phyloP scores from a whole-genome alignment of 352 stramenopile species.

The Phytophthora rubi region DNA sequence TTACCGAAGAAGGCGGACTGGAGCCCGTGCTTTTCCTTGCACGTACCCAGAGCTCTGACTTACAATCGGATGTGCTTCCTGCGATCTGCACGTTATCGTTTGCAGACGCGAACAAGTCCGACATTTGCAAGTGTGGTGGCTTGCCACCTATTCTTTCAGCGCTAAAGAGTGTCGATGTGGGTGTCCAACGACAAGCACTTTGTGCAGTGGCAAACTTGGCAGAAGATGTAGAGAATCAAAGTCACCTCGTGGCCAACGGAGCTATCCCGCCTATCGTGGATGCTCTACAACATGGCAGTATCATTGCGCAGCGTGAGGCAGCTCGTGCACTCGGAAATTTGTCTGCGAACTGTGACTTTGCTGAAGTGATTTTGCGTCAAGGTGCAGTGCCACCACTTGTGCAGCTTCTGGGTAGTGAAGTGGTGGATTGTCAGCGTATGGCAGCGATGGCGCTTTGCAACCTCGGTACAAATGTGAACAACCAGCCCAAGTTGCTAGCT shows the following conservation, averaged over 20 bases:
- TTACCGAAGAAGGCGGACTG: slow-evolving; percentile 95
- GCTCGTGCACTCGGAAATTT: slow-evolving; percentile 94
- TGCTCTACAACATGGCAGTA: slow-evolving; percentile 71
- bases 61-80: slow-evolving; percentile 92
- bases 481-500: slow-evolving; percentile 91
- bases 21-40: slow-evolving; percentile 97
- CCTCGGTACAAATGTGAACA: slow-evolving; percentile 94
- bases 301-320: slow-evolving; percentile 93
- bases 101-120: slow-evolving; percentile 93
- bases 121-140: slow-evolving; percentile 95
- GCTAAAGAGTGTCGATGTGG: slow-evolving; percentile 70
- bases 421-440: slow-evolving; percentile 95
- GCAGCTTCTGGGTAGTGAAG: slow-evolving; percentile 87
- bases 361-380: slow-evolving; percentile 90
- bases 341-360: slow-evolving; percentile 95
- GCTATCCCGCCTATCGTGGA: slow-evolving; percentile 89
- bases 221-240: slow-evolving; percentile 95
- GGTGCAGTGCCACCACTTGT: slow-evolving; percentile 88
- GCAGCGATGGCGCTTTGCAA: slow-evolving; percentile 96
- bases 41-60: slow-evolving; percentile 90
- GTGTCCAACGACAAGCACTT: slow-evolving; percentile 92
- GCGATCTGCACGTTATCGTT: slow-evolving; percentile 94
- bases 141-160: slow-evolving; percentile 89
- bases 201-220: slow-evolving; percentile 96
- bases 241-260: slow-evolving; percentile 87